Evolutionary conservation across 108 stramenopile genomes (phyloP), one percentile per base, ranked within the genome.

Genomic region (Nitzschia putrida): DNA sequence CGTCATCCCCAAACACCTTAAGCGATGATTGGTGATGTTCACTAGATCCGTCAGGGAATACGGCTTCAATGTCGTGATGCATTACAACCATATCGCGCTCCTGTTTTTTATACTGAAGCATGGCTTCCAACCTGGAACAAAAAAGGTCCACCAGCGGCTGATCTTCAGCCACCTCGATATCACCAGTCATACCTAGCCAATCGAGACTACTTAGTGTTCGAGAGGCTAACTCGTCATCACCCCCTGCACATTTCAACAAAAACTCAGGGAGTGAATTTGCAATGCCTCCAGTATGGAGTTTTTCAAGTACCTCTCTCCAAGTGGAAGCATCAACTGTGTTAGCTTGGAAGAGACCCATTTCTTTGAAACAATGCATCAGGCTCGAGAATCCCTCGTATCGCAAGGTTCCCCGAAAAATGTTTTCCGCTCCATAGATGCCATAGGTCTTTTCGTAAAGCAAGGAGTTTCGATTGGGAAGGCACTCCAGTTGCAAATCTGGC

Each of bases 361-460:
- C 74, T 41, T 79, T 71, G 50, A 88, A 76, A 7, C 77, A 84
- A 53, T 74, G 42, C 79, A 93, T 77, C 51, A 85, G 41, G 39
- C 57, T 49, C 20, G 84, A 83, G 68, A 88, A 96, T 12, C 92
- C 92, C 24, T 70, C 52, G 74, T 88, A 96, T 20, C 92, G 80
- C 8, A 96, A 74, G 11, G 95, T 96, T n/a, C 91, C 95, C 37
- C 92, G 80, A 66, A 90, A 96, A 44, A 90, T 67, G 40, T 80
- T 82, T 40, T 57, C 56, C 12, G 83, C 85, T 49, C 64, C 79
- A 24, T 78, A 73, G 61, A 96, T 87, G 0, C 88, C 87, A 76
- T 94, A 96, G 21, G 78, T 80, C 11, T 76, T 69, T 38, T 77
- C 75, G 66, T 94, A 96, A 13, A 68, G 51, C 21, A 88, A 57